Percentiles rank a stretch among this genome's conserved stretches.
These are phyloP conservation scores for Penicillium sp. DNA, from an alignment of 2,329 filamentous ascomycete species.

Conservation along the genomic window DNA sequence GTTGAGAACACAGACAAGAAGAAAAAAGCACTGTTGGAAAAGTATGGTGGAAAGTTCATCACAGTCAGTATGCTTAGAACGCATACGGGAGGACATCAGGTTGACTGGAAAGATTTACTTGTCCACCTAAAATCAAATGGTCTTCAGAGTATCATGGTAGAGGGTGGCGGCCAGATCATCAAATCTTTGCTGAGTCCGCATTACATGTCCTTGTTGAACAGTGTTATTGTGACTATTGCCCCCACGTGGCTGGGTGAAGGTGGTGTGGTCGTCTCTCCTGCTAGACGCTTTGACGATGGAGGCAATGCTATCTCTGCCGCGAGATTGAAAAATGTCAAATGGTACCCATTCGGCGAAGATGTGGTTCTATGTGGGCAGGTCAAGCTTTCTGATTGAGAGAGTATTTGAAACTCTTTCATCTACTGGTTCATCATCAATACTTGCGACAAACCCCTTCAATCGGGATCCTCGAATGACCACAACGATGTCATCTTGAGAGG, in stretches of 20 bases:
- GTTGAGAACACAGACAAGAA: conserved; percentile 12
- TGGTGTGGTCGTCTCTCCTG: conserved; percentile 74
- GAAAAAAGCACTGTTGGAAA: conserved; percentile 25
- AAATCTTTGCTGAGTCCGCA: conserved; percentile 67
- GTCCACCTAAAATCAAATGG: conserved; percentile 54
- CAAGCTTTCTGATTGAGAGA: conserved; percentile 1
- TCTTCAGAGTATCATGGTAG: conserved; percentile 79
- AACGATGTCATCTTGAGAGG: no score
- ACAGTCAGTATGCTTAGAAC: conserved; percentile 20
- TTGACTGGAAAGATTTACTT: conserved; percentile 63
- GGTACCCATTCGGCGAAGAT: conserved; percentile 76
- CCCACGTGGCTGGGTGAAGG: conserved; percentile 82
- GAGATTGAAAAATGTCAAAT: conserved; percentile 61
- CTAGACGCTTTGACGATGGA: conserved; percentile 50
- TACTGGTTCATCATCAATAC: neutral
- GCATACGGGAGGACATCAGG: conserved; percentile 16
- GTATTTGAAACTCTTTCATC: rapidly evolving
- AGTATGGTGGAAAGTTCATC: conserved; percentile 34
- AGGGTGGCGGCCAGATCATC: conserved; percentile 79
- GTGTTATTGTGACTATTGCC: conserved; percentile 82
- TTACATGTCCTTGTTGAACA: conserved; percentile 61
- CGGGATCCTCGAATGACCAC: neutral
- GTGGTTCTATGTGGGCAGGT: conserved; percentile 73
- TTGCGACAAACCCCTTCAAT: neutral
- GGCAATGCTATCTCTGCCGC: conserved; percentile 59